phyloP scores from a whole-genome alignment of 805 yeast genomes.

The Hagleromyces aurorensis region DNA sequence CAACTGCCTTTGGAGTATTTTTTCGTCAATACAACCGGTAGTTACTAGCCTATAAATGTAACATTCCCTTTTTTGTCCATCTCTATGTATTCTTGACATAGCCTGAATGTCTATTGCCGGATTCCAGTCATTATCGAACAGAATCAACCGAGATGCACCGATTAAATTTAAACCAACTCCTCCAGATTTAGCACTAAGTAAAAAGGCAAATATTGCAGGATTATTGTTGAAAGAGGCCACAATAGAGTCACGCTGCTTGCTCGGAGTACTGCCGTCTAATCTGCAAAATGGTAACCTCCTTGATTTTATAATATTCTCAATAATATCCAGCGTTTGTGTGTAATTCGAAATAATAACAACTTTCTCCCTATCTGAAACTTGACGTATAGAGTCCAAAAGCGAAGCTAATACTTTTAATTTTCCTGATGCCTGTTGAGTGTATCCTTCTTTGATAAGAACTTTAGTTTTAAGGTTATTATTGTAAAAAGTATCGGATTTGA shows the following conservation, averaged over 20 bases:
- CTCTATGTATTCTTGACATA: conserved; percentile 91
- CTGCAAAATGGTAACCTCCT: conserved; percentile 47
- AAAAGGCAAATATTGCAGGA: conserved; percentile 48
- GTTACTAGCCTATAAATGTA: conserved; percentile 76
- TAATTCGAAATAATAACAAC: conserved; percentile 81
- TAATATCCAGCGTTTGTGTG: conserved; percentile 75
- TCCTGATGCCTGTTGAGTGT: conserved; percentile 39
- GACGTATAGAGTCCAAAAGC: conserved; percentile 43
- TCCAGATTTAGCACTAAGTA: conserved; percentile 85
- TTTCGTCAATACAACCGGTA: conserved; percentile 89
- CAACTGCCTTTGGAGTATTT: conserved; percentile 84
- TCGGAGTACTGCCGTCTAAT: conserved; percentile 79
- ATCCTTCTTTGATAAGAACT: conserved; percentile 9
- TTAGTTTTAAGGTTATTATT: conserved; percentile 7
- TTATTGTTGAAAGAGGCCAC: conserved; percentile 62
- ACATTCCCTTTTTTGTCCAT: conserved; percentile 78
- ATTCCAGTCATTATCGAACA: conserved; percentile 96
- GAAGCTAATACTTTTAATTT: conserved; percentile 56
- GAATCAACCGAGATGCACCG: conserved; percentile 79
- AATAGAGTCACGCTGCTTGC: conserved; percentile 51
- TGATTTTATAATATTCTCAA: conserved; percentile 48
- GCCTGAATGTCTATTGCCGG: conserved; percentile 91
- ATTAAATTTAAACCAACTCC: conserved; percentile 86
- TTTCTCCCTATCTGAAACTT: conserved; percentile 48
- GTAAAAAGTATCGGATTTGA: conserved; percentile 39